A percentile compares a stretch with the other conserved stretches of the same genome.
These are phyloP conservation scores for Pezicula neosporulosa DNA, from an alignment of 2,329 filamentous ascomycete genomes.

Conservation along the genomic window DNA sequence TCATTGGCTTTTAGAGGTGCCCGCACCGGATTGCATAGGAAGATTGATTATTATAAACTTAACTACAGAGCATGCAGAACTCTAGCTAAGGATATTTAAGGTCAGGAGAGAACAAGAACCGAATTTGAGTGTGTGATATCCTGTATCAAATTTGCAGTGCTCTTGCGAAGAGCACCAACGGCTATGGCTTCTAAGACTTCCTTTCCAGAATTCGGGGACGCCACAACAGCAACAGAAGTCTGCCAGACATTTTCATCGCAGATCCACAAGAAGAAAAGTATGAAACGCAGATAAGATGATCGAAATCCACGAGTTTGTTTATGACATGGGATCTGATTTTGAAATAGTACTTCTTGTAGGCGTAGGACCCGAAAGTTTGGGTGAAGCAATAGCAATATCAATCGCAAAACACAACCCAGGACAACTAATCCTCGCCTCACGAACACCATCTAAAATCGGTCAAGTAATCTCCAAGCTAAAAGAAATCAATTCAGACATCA, in stretches of 20 bases:
- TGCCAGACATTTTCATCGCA: constrained; percentile 22
- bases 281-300: constrained; percentile 1
- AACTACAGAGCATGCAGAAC: no score
- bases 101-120: no score
- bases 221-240: constrained; percentile 33
- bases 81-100: no score
- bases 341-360: constrained; percentile 11
- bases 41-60: no score
- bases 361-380: constrained; percentile 11
- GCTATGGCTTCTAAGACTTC: no score
- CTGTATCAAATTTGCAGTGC: no score
- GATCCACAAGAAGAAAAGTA: constrained; percentile 29
- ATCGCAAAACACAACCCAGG: constrained; percentile 18
- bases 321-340: no score
- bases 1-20: no score
- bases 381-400: constrained; percentile 8
- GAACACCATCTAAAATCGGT: constrained; percentile 12
- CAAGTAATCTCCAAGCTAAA: constrained; percentile 1
- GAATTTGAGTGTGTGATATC: no score
- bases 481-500: not conserved
- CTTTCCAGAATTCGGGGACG: constrained; percentile 21
- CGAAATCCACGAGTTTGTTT: not conserved
- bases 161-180: no score
- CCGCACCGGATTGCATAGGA: no score
- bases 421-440: constrained; percentile 15